These are phyloP conservation scores for Obba rivulosa DNA, from an alignment of 768 basidiomycete species.

Conservation along the genomic window DNA sequence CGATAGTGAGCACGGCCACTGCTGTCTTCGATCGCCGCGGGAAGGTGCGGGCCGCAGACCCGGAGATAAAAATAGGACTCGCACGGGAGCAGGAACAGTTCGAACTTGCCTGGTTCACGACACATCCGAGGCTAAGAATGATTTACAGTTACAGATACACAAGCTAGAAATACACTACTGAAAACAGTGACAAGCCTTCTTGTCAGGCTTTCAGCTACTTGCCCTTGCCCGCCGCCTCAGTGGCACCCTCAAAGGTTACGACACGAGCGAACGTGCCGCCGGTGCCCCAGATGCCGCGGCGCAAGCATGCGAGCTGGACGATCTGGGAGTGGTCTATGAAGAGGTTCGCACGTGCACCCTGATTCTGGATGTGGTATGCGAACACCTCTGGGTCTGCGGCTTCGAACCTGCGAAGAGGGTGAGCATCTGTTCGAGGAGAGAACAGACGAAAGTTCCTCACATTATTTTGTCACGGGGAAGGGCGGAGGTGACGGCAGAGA, in stretches of 20 bases:
- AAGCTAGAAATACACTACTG: too few species aligned
- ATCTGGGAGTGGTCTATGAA: constrained; percentile 42
- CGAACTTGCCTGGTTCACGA: too few species aligned
- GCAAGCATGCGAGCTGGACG: constrained; percentile 38
- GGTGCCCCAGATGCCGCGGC: constrained; percentile 42
- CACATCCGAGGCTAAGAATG: too few species aligned
- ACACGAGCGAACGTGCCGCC: constrained; percentile 38
- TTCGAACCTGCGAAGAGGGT: constrained; percentile 27
- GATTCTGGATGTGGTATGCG: constrained; percentile 40
- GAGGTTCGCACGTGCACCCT: constrained; percentile 36
- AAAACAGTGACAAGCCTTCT: too few species aligned
- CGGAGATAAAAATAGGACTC: too few species aligned
- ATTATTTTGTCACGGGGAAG: constrained; percentile 39
- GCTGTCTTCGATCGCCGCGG: too few species aligned
- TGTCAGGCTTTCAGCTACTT: too few species aligned
- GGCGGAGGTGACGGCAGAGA: constrained; percentile 34
- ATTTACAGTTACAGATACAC: too few species aligned
- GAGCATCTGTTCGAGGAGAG: background rate
- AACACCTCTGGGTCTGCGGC: constrained; percentile 41
- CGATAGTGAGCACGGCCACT: too few species aligned
- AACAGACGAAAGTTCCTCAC: constrained; percentile 14
- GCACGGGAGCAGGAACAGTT: too few species aligned
- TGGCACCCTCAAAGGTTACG: constrained; percentile 32
- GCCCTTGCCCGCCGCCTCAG: constrained; percentile 10
- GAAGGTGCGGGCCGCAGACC: too few species aligned